Evolutionary conservation across 2,329 filamentous ascomycete species (phyloP).

Genomic region (Penicillium occitanis): DNA sequence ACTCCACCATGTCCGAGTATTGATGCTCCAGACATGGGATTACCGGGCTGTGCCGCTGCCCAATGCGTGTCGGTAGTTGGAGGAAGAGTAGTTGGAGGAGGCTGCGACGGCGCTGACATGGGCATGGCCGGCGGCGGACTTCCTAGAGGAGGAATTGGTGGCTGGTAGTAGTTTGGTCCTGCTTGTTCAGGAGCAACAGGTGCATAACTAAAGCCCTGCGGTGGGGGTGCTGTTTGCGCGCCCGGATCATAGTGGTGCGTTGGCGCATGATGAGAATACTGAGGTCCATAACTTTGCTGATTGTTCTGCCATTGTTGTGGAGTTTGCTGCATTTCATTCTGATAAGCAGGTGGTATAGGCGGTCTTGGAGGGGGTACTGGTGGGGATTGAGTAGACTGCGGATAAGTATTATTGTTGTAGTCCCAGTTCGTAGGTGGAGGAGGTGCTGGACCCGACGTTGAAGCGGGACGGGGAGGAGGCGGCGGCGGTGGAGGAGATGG

Average conservation of each 20-base stretch:
- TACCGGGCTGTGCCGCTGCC: neutral
- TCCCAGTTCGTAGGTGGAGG: conserved; percentile 22
- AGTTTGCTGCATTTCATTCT: conserved; percentile 31
- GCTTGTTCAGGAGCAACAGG: conserved; percentile 6
- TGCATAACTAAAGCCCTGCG: conserved; percentile 4
- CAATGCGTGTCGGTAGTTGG: conserved; percentile 8
- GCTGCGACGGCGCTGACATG: conserved; percentile 7
- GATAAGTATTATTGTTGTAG: conserved; percentile 9
- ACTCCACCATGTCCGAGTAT: conserved; percentile 45
- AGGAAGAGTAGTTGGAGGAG: neutral
- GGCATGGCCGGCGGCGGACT: conserved; percentile 6
- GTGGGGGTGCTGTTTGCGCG: conserved; percentile 21
- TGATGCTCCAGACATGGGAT: conserved; percentile 27
- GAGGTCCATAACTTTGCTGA: conserved; percentile 28
- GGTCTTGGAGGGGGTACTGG: conserved; percentile 40
- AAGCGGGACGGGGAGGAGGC: conserved; percentile 12
- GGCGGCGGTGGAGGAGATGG: conserved; percentile 4
- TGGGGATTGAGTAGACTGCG: conserved; percentile 17
- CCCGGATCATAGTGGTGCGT: conserved; percentile 35
- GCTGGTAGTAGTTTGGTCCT: conserved; percentile 16
- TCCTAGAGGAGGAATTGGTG: neutral
- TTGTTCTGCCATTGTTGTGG: conserved; percentile 30
- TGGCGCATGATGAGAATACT: conserved; percentile 34
- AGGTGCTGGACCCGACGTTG: conserved; percentile 13
- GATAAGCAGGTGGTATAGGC: conserved; percentile 43